Evolutionary conservation across 495 filamentous ascomycete genomes (phyloP).

Genomic region (Cryomyces minteri): DNA sequence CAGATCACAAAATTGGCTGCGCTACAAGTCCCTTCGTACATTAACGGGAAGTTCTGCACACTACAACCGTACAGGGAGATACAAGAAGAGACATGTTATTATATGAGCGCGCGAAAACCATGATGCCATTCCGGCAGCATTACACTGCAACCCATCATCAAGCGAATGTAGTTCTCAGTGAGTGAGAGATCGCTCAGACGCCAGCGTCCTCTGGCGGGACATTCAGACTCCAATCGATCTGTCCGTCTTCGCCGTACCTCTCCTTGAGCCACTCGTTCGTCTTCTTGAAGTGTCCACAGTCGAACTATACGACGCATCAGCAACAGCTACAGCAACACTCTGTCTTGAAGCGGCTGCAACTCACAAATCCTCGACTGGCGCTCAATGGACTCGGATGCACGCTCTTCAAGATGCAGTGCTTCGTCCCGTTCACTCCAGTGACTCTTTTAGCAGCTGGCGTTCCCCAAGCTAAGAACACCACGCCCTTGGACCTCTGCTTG

Average conservation of each 20-base stretch:
- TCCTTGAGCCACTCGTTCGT: constrained; percentile 75
- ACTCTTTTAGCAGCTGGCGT: constrained; percentile 60
- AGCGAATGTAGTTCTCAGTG: no score
- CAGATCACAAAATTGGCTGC: background rate
- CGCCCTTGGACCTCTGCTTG: constrained; percentile 50
- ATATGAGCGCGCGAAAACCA: no score
- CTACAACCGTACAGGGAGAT: background rate
- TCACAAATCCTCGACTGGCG: constrained; percentile 55
- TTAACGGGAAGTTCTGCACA: background rate
- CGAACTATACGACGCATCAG: constrained; percentile 31
- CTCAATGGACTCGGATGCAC: constrained; percentile 86
- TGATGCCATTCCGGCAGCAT: no score
- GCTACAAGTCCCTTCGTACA: no score
- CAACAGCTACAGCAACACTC: background rate
- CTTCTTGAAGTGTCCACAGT: constrained; percentile 71
- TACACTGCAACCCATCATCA: no score
- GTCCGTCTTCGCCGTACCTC: constrained; percentile 58
- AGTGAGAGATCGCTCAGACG: constrained; percentile 3
- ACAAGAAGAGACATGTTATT: background rate
- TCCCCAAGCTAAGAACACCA: constrained; percentile 94
- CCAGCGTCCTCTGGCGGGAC: constrained; percentile 20
- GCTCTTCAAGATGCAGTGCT: constrained; percentile 63
- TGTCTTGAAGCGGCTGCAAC: constrained; percentile 2
- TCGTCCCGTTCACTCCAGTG: constrained; percentile 42
- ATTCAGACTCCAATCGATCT: constrained; percentile 74